A percentile compares a stretch with the other conserved stretches of the same genome.
phyloP scores from a whole-genome alignment of 2,329 filamentous ascomycete genomes.

The Colletotrichum abscissum region DNA sequence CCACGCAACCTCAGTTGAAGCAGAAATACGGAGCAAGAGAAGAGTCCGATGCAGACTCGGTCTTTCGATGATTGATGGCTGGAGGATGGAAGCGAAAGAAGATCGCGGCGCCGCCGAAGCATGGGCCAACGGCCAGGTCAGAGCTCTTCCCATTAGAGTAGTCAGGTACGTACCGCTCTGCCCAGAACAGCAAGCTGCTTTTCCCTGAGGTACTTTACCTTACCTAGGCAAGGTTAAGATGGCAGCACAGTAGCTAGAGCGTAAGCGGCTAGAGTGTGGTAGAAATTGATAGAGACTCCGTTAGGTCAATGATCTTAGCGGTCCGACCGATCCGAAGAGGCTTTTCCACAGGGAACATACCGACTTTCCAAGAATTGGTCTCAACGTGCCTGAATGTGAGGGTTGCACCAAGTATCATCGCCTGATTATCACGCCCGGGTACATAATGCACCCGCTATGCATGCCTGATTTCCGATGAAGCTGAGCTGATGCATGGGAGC shows the following conservation, averaged over 20 bases:
- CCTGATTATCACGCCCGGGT: not conserved
- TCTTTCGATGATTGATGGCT: not conserved
- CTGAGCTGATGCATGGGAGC: not conserved
- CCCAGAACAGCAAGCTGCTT: constrained; percentile 9
- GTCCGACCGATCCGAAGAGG: constrained; percentile 22
- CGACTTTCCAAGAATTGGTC: constrained; percentile 3
- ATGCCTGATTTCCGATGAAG: not conserved
- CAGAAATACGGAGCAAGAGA: not conserved
- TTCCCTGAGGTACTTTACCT: not conserved
- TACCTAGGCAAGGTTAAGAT: not conserved
- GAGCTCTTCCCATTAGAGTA: not conserved
- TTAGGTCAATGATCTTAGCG: not conserved
- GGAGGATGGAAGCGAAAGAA: constrained; percentile 1
- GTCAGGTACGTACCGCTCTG: not conserved
- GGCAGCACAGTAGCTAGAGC: fast-evolving
- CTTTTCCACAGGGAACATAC: constrained; percentile 19
- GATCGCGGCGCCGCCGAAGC: constrained; percentile 19
- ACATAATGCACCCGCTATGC: not conserved
- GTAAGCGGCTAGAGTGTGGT: constrained; percentile 8
- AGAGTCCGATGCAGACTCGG: not conserved
- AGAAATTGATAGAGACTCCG: not conserved
- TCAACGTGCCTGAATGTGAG: not conserved
- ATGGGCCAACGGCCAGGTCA: constrained; percentile 4
- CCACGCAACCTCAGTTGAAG: too few relatives aligned
- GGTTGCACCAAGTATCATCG: constrained; percentile 14